Conservation (phyloP, 2,329 filamentous ascomycete species). For the Alternaria sp. region DNA sequence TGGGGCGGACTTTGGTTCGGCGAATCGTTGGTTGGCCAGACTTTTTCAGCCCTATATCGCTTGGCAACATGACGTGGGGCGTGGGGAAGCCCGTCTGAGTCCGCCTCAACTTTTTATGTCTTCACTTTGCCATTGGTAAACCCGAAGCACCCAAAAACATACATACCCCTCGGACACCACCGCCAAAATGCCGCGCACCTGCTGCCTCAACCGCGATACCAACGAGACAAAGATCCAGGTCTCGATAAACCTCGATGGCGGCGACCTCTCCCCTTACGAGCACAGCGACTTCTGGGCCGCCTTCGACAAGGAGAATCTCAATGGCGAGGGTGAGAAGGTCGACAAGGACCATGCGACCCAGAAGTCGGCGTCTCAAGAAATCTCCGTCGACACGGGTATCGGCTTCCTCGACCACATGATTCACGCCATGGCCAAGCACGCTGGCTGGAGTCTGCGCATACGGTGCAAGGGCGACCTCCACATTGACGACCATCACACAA, state of each 20-base stretch:
- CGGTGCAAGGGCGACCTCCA: constrained; percentile 88
- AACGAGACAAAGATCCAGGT: constrained; percentile 98
- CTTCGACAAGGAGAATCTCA: constrained; percentile 57
- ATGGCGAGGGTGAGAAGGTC: constrained; percentile 42
- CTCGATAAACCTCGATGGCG: constrained; percentile 92
- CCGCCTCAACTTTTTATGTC: constrained; percentile 33
- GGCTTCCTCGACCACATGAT: constrained; percentile 99
- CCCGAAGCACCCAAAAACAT: neutral
- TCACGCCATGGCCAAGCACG: constrained; percentile 94
- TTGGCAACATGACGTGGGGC: constrained; percentile 36
- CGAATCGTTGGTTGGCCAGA: constrained; percentile 33
- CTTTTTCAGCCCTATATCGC: constrained; percentile 42
- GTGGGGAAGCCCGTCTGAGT: constrained; percentile 29
- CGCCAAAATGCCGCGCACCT: constrained; percentile 66
- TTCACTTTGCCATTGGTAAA: neutral
- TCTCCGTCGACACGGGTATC: constrained; percentile 90
- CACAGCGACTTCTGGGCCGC: constrained; percentile 46
- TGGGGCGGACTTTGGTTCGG: constrained; percentile 33
- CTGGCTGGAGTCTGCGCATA: constrained; percentile 89
- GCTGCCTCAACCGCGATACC: constrained; percentile 85
- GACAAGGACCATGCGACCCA: constrained; percentile 81
- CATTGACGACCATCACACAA: constrained; percentile 99
- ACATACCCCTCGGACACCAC: neutral
- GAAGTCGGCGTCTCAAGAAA: constrained; percentile 82
- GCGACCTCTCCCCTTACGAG: constrained; percentile 66